Evolutionary conservation across 225 moss, liverwort and hornwort genomes (phyloP).

Genomic region (Anthoceros angustus): DNA sequence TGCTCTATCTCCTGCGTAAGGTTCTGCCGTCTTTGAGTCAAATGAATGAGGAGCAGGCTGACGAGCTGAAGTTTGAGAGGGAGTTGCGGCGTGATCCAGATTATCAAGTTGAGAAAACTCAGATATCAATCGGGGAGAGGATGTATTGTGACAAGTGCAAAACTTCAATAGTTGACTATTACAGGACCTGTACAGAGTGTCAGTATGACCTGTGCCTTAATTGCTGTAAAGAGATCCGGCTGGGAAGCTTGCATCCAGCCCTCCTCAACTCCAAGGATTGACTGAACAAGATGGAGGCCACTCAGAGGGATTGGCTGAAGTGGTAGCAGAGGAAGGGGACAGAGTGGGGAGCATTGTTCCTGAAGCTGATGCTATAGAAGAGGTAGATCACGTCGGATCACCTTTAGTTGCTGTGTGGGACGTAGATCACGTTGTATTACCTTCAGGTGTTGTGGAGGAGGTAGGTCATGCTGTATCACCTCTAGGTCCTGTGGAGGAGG

Average conservation of each 20-base stretch:
- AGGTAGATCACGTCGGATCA: too few relatives aligned
- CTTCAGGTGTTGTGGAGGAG: too few relatives aligned
- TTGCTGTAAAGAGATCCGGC: conserved; percentile 47
- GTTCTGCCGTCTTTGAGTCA: conserved; percentile 40
- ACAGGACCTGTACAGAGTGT: conserved; percentile 44
- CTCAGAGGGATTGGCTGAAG: too few relatives aligned
- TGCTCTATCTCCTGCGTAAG: conserved; percentile 27
- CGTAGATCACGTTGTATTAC: too few relatives aligned
- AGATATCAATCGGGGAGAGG: background rate
- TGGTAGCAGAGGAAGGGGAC: too few relatives aligned
- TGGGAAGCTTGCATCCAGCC: conserved; percentile 19
- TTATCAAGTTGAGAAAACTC: background rate
- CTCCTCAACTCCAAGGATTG: conserved; percentile 18
- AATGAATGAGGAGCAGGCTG: conserved; percentile 33
- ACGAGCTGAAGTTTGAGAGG: conserved; percentile 35
- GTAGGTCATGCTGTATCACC: too few relatives aligned
- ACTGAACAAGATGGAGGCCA: too few relatives aligned
- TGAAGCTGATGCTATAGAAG: too few relatives aligned
- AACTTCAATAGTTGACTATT: conserved; percentile 60
- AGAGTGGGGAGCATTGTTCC: too few relatives aligned
- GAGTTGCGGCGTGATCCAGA: conserved; percentile 19
- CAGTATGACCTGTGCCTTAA: conserved; percentile 48
- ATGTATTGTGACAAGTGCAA: conserved; percentile 48
- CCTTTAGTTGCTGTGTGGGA: too few relatives aligned
- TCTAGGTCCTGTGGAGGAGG: too few relatives aligned